These are phyloP conservation scores for Aspergillus nomiae DNA, from an alignment of 2,329 filamentous ascomycete genomes.

Conservation along the genomic window DNA sequence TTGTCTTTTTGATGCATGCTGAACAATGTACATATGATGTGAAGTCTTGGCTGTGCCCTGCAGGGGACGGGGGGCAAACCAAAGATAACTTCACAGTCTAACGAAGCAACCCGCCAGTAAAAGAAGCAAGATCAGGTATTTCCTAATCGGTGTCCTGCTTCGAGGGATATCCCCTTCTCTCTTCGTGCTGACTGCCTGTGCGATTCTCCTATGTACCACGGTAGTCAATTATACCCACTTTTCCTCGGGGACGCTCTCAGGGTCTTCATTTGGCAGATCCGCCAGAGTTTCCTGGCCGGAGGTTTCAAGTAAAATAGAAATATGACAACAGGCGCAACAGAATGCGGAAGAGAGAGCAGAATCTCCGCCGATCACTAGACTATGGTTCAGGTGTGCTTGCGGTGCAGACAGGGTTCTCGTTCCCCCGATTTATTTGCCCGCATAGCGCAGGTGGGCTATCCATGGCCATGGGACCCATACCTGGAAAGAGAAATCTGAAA, in stretches of 20 bases:
- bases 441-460: background rate
- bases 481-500: background rate
- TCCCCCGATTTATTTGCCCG: background rate
- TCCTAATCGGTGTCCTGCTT: background rate
- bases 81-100: too few relatives aligned
- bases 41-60: background rate
- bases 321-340: background rate
- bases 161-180: background rate
- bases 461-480: background rate
- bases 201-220: background rate
- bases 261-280: background rate
- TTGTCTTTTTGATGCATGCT: background rate
- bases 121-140: background rate
- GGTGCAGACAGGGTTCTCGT: background rate
- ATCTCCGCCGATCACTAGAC: background rate
- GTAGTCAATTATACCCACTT: too few relatives aligned
- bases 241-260: background rate
- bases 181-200: background rate
- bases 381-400: background rate
- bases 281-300: background rate
- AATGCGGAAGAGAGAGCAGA: background rate
- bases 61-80: too few relatives aligned
- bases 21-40: background rate
- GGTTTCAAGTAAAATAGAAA: background rate
- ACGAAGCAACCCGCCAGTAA: background rate